Base-by-base conservation (phyloP, 805 yeast genomes). In the Kodamaea kaohsiungensis region DNA sequence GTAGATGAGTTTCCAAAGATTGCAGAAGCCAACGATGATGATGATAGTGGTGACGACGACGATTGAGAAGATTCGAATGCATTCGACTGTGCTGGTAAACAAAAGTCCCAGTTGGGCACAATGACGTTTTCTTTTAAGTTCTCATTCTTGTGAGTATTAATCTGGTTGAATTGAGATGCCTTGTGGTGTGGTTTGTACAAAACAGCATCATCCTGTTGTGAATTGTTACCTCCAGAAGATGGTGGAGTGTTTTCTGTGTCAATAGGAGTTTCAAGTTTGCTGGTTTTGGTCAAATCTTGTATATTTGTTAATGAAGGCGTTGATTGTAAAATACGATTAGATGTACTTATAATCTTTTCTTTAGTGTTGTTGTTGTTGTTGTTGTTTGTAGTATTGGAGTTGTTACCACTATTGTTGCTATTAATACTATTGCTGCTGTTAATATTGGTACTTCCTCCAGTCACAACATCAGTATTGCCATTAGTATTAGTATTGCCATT, bases 111-210 rank as follows among this genome's bases (percentile, higher is more conserved):
- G 49, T 67, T 67, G 10, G 80, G 80, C 10, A 76, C 79, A 50
- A 76, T 72, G 9, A 68, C 58, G 57, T 76, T 76, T 49, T 73
- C 78, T 39, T 56, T 58, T 40, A 76, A 59, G 61, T 76, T 74
- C 56, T 76, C 79, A 61, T 75, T 76, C 55, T 72, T 74, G 60
- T 75, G 80, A 7, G 79, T 76, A 57, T 76, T 73, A 56, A 76
- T 74, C 54, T 73, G 68, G 53, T 63, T 67, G 63, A 76, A 76
- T 53, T 76, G 75, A 33, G 66, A 61, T 6, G 78, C 65, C 49
- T 73, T 68, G 49, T 70, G 68, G 53, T 76, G 80, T 5, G 79
- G 76, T 55, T 74, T 75, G 60, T 75, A 76, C 53, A 76, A 65
- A 3, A 76, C 79, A 0, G 80, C 80, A 57, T 76, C 80, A 49